Evolutionary conservation across 441 rosid genomes (phyloP).

Genomic region (Rhodomyrtus psidioides): DNA sequence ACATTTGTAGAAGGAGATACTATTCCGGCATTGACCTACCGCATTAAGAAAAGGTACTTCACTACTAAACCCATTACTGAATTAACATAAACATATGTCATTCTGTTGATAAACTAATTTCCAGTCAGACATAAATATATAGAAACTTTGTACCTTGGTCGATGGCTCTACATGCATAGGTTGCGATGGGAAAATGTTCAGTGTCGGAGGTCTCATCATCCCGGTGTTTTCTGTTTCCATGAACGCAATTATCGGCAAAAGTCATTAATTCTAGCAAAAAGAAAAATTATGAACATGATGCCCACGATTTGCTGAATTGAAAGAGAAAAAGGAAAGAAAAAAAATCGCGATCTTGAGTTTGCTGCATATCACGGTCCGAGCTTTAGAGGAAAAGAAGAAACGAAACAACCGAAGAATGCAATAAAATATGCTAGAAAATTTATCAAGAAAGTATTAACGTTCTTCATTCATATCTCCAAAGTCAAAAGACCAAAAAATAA

Average conservation of each 20-base stretch:
- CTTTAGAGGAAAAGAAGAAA: neutral
- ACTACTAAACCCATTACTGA: neutral
- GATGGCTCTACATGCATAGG: slow-evolving; percentile 82
- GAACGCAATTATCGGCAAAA: slow-evolving; percentile 3
- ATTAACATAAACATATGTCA: neutral
- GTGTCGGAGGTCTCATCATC: slow-evolving; percentile 84
- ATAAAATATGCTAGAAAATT: neutral
- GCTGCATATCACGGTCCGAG: neutral
- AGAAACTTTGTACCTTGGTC: slow-evolving; percentile 13
- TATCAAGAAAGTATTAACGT: neutral
- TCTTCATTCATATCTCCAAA: neutral
- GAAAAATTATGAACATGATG: neutral
- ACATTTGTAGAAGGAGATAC: slow-evolving; percentile 43
- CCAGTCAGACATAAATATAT: neutral
- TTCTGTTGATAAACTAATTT: neutral
- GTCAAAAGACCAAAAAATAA: neutral
- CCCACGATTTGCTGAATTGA: neutral
- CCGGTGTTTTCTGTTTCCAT: slow-evolving; percentile 44
- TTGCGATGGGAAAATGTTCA: slow-evolving; percentile 91
- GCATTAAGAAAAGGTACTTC: neutral
- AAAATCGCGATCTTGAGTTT: neutral
- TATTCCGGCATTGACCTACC: slow-evolving; percentile 39
- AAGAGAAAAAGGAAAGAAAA: neutral
- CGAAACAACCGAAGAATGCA: neutral
- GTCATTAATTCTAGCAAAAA: slow-evolving; percentile 6